Conservation (phyloP, 495 filamentous ascomycete species). For the Gamarada debralockiae region DNA sequence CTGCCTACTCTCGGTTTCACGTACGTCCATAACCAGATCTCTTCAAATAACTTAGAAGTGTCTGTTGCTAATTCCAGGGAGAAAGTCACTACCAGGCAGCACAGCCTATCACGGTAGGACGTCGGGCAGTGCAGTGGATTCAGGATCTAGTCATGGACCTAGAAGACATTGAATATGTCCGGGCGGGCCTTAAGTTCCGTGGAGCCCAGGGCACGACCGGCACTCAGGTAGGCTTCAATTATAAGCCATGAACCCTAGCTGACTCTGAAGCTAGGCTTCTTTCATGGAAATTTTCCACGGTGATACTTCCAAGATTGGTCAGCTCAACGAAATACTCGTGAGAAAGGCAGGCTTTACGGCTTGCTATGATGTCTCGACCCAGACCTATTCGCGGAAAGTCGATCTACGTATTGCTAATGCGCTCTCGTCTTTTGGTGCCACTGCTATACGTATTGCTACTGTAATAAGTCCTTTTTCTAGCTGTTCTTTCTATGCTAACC, state of each 20-base stretch:
- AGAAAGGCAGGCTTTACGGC: conserved; percentile 79
- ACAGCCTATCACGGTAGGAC: conserved; percentile 82
- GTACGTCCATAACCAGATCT: no score
- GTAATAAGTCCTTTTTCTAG: no score
- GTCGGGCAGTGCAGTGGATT: conserved; percentile 64
- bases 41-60: no score
- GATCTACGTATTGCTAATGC: conserved; percentile 79
- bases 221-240: conserved; percentile 45
- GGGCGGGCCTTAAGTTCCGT: conserved; percentile 74
- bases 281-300: conserved; percentile 67
- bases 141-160: conserved; percentile 81
- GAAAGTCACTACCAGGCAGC: conserved; percentile 47
- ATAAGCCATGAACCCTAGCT: background rate
- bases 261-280: conserved; percentile 19
- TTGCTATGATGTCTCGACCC: conserved; percentile 70
- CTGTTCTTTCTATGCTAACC: no score
- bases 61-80: no score
- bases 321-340: conserved; percentile 73
- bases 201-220: conserved; percentile 83
- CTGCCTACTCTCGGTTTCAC: conserved; percentile 58
- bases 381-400: conserved; percentile 75
- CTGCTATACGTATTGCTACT: no score
- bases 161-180: conserved; percentile 70
- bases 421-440: conserved; percentile 77
- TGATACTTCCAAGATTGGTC: conserved; percentile 73